phyloP scores from a whole-genome alignment of 192 early-diverging fungal species.

The Backusella luteola region DNA sequence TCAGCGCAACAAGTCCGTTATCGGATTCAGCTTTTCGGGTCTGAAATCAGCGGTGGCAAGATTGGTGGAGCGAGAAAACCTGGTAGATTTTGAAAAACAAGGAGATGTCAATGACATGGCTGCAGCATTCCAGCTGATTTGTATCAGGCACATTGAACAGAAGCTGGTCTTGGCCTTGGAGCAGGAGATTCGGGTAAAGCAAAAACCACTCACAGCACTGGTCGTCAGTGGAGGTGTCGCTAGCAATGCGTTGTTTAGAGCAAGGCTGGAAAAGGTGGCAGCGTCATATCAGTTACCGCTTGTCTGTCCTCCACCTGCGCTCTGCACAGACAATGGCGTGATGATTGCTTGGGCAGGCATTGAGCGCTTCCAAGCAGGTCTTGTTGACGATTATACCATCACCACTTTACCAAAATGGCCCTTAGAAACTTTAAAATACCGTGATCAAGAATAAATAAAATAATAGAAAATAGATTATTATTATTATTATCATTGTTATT shows the following conservation, averaged over 20 bases:
- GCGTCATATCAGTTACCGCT: slow-evolving; percentile 44
- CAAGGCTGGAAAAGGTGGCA: slow-evolving; percentile 43
- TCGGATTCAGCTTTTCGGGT: slow-evolving; percentile 75
- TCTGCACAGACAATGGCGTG: slow-evolving; percentile 82
- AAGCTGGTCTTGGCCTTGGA: slow-evolving; percentile 60
- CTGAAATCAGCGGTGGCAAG: slow-evolving; percentile 66
- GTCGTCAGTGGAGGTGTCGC: slow-evolving; percentile 80
- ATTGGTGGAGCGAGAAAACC: slow-evolving; percentile 43
- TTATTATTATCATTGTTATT: neutral
- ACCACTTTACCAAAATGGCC: slow-evolving; percentile 77
- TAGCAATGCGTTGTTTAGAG: slow-evolving; percentile 64
- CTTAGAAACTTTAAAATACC: slow-evolving; percentile 50
- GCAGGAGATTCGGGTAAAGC: slow-evolving; percentile 32
- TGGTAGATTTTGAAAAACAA: slow-evolving; percentile 23
- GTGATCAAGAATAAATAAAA: slow-evolving; percentile 10
- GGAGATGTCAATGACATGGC: slow-evolving; percentile 60
- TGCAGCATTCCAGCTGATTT: slow-evolving; percentile 67
- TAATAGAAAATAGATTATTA: neutral
- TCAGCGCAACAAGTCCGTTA: slow-evolving; percentile 46
- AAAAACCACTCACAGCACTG: slow-evolving; percentile 42
- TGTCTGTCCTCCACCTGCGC: slow-evolving; percentile 71
- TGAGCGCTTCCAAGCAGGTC: slow-evolving; percentile 61
- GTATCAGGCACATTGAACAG: slow-evolving; percentile 57
- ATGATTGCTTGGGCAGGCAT: slow-evolving; percentile 88
- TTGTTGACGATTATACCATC: slow-evolving; percentile 70